phyloP scores from a whole-genome alignment of 2,329 filamentous ascomycete genomes.

The Rhinocladiella similis region DNA sequence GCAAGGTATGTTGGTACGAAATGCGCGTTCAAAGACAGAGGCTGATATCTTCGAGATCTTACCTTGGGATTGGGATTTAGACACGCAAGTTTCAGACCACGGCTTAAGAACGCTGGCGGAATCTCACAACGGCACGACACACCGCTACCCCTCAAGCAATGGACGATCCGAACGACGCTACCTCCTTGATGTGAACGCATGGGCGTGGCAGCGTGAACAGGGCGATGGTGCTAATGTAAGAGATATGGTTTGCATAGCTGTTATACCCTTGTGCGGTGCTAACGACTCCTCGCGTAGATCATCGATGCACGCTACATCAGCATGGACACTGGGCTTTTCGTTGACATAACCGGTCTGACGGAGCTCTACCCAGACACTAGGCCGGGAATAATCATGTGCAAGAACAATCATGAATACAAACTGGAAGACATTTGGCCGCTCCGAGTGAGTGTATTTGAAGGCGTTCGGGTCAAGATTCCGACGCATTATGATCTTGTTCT shows the following conservation, averaged over 20 bases:
- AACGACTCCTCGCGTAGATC: constrained; percentile 40
- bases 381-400: constrained; percentile 74
- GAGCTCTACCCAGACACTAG: constrained; percentile 61
- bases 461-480: constrained; percentile 68
- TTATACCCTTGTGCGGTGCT: neutral
- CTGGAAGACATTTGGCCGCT: constrained; percentile 74
- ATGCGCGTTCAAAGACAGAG: neutral
- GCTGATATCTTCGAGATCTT: constrained; percentile 6
- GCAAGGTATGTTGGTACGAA: constrained; percentile 43
- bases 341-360: constrained; percentile 77
- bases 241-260: constrained; percentile 1
- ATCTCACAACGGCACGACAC: constrained; percentile 67
- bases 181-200: constrained; percentile 75
- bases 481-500: constrained; percentile 43
- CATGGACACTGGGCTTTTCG: constrained; percentile 70
- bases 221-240: constrained; percentile 65
- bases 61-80: constrained; percentile 69
- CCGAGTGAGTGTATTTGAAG: constrained; percentile 72
- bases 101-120: constrained; percentile 67
- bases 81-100: constrained; percentile 69
- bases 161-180: constrained; percentile 55
- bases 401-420: constrained; percentile 73
- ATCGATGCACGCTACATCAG: constrained; percentile 87
- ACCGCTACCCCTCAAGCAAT: constrained; percentile 44
- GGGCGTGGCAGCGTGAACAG: constrained; percentile 60